Evolutionary conservation across 257 asterid species (phyloP).

Genomic region (Przewalskia tangutica): DNA sequence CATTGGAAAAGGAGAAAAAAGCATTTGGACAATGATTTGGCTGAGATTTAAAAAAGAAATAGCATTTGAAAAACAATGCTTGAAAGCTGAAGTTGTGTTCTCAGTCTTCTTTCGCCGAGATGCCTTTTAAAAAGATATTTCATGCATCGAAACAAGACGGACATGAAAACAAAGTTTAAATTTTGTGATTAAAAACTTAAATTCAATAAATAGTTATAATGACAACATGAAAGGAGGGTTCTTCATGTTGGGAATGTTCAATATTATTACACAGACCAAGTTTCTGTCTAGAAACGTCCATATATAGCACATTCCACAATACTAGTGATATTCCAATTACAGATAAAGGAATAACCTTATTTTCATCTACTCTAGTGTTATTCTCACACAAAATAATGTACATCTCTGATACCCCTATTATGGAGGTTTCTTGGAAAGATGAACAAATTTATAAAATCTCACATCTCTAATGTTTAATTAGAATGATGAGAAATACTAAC

Average conservation of each 20-base stretch:
- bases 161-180: not conserved
- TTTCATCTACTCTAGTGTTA: no score
- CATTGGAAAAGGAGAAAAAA: no score
- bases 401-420: not conserved
- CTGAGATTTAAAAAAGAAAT: no score
- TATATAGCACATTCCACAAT: not conserved
- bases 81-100: no score
- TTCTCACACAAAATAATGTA: not conserved
- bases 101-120: not conserved
- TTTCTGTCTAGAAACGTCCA: no score
- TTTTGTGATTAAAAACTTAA: not conserved
- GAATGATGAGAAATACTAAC: not conserved
- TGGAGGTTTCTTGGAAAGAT: not conserved
- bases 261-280: not conserved
- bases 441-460: not conserved
- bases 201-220: no score
- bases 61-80: no score
- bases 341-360: not conserved
- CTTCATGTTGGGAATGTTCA: not conserved
- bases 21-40: no score
- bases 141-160: not conserved
- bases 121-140: not conserved
- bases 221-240: no score
- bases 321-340: not conserved
- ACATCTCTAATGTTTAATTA: not conserved